phyloP scores from a whole-genome alignment of 2,329 filamentous ascomycete genomes.

The Boeremia exigua region DNA sequence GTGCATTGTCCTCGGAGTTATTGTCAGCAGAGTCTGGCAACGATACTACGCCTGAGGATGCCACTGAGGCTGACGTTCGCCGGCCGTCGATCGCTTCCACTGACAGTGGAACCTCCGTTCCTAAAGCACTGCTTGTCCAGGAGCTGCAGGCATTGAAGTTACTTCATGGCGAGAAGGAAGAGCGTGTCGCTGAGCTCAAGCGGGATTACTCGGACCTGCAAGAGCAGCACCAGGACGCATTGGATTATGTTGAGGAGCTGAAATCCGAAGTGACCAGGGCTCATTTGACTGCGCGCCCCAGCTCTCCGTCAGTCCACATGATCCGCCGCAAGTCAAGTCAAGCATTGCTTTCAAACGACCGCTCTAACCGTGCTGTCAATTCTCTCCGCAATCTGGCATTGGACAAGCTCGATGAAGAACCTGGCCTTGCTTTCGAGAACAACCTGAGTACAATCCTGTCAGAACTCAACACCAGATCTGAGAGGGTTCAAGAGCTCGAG shows the following conservation, averaged over 20 bases:
- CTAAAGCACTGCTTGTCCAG: slow-evolving; percentile 40
- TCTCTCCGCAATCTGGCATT: slow-evolving; percentile 86
- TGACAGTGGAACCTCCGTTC: slow-evolving; percentile 20
- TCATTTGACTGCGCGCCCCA: slow-evolving; percentile 64
- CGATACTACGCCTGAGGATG: slow-evolving; percentile 38
- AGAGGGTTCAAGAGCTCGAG: slow-evolving; percentile 89
- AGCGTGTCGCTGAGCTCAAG: slow-evolving; percentile 73
- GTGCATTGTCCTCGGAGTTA: slow-evolving; percentile 91
- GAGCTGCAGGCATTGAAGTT: slow-evolving; percentile 76
- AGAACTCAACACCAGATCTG: slow-evolving; percentile 83
- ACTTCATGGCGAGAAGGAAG: slow-evolving; percentile 77
- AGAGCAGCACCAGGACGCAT: slow-evolving; percentile 77
- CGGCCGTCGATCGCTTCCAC: slow-evolving; percentile 30
- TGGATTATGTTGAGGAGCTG: slow-evolving; percentile 88
- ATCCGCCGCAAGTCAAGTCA: slow-evolving; percentile 94
- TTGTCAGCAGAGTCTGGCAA: slow-evolving; percentile 77
- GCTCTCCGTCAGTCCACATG: slow-evolving; percentile 72
- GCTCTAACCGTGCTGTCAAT: slow-evolving; percentile 88
- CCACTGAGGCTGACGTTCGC: slow-evolving; percentile 60
- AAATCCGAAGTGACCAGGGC: slow-evolving; percentile 84
- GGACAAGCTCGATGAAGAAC: slow-evolving; percentile 82
- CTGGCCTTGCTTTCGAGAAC: slow-evolving; percentile 90
- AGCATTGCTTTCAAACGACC: slow-evolving; percentile 84
- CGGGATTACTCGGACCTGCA: slow-evolving; percentile 85
- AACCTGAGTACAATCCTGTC: slow-evolving; percentile 92